Percentiles rank a stretch among this genome's conserved stretches.
Evolutionary conservation across 345 rosid species (phyloP).

Genomic region (Salix koriyanagi): DNA sequence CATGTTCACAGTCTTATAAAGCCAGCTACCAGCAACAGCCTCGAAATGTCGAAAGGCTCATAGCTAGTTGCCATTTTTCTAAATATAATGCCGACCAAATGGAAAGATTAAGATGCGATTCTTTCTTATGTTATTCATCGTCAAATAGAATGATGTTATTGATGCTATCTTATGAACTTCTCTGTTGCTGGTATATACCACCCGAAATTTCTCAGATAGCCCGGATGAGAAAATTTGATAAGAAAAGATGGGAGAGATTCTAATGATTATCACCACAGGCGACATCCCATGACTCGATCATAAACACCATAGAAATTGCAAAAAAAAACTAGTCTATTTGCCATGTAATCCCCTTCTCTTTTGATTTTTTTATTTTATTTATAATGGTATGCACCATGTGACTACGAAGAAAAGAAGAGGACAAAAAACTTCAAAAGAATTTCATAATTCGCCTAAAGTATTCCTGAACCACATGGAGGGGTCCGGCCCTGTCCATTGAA

Average conservation of each 20-base stretch:
- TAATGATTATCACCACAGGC: slow-evolving; percentile 3
- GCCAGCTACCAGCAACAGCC: background rate
- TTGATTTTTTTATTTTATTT: background rate
- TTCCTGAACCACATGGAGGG: slow-evolving; percentile 14
- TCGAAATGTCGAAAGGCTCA: background rate
- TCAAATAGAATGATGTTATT: background rate
- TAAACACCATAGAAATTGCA: background rate
- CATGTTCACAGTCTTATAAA: background rate
- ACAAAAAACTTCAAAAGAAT: slow-evolving; percentile 1
- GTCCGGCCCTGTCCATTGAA: background rate
- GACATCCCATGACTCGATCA: background rate
- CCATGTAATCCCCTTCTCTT: background rate
- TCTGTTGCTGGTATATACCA: background rate
- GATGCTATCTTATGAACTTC: background rate
- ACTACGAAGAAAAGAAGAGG: slow-evolving; percentile 2
- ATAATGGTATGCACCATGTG: slow-evolving; percentile 8
- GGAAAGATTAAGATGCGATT: background rate
- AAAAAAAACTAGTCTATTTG: background rate
- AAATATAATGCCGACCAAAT: background rate
- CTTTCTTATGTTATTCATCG: too few species aligned
- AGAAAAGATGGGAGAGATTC: background rate
- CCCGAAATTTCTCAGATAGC: background rate
- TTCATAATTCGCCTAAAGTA: slow-evolving; percentile 7
- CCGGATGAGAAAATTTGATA: background rate
- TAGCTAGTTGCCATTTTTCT: background rate